These are phyloP conservation scores for Colletotrichum caudatum DNA, from an alignment of 2,329 filamentous ascomycete genomes.

Conservation along the genomic window DNA sequence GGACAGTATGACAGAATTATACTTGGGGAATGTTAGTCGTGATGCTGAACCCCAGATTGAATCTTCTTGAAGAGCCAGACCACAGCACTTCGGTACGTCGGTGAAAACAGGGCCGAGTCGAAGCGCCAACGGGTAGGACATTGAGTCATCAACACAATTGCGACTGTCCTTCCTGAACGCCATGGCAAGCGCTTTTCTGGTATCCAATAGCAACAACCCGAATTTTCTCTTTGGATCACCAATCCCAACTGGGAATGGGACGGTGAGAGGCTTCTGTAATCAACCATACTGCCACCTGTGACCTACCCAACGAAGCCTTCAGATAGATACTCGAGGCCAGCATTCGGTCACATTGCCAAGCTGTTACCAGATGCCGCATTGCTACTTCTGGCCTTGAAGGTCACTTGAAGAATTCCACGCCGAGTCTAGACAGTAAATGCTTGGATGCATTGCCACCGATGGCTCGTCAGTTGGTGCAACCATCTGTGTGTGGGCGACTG, in stretches of 20 bases:
- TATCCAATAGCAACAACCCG: not conserved
- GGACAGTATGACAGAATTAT: no score
- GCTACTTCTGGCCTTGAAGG: not conserved
- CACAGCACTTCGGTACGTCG: not conserved
- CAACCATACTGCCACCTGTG: not conserved
- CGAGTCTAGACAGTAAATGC: not conserved
- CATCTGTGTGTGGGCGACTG: not conserved
- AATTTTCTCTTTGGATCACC: not conserved
- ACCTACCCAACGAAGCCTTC: not conserved
- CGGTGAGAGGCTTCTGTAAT: not conserved
- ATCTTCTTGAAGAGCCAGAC: not conserved
- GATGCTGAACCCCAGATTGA: not conserved
- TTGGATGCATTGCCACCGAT: not conserved
- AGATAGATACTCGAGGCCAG: not conserved
- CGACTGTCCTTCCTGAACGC: not conserved
- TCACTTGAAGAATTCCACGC: not conserved
- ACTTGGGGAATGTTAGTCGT: not conserved
- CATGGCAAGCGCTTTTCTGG: no score
- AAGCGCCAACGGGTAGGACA: no score
- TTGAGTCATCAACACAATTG: no score
- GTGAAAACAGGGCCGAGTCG: conserved; percentile 7
- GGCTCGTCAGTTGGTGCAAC: not conserved
- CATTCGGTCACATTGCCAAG: no score
- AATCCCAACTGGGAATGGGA: not conserved
- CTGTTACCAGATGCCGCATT: not conserved